Conservation (phyloP, 2,329 filamentous ascomycete genomes). For the Aspergillus sp. region DNA sequence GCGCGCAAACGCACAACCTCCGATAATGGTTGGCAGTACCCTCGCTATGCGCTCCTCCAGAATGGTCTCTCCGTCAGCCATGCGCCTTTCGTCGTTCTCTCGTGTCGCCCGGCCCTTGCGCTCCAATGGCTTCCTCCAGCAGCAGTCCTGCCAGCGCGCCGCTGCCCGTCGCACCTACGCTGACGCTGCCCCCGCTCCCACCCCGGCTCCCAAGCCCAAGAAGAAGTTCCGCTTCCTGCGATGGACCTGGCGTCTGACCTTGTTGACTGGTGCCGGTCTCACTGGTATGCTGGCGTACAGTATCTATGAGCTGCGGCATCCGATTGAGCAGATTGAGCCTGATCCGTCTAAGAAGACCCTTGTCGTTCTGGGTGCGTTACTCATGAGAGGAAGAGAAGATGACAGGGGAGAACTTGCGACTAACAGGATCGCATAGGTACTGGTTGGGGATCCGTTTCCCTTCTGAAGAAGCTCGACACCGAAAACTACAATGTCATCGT, state of each 20-base stretch:
- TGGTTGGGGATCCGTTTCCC: slow-evolving; percentile 91
- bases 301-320: slow-evolving; percentile 77
- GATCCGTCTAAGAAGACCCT: slow-evolving; percentile 94
- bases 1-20: slow-evolving; percentile 17
- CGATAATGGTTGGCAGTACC: slow-evolving; percentile 30
- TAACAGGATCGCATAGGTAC: slow-evolving; percentile 57
- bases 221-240: slow-evolving; percentile 63
- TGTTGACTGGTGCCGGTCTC: slow-evolving; percentile 64
- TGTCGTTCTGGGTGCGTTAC: slow-evolving; percentile 73
- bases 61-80: slow-evolving; percentile 24
- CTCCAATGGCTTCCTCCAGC: slow-evolving; percentile 14
- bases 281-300: slow-evolving; percentile 68
- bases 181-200: slow-evolving; percentile 38
- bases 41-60: slow-evolving; percentile 26
- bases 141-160: slow-evolving; percentile 25
- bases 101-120: slow-evolving; percentile 26
- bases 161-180: slow-evolving; percentile 45
- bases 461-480: slow-evolving; percentile 97
- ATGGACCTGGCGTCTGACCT: slow-evolving; percentile 78
- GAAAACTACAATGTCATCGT: slow-evolving; percentile 99
- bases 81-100: slow-evolving; percentile 31
- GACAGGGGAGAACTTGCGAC: slow-evolving; percentile 9
- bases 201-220: slow-evolving; percentile 37
- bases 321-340: slow-evolving; percentile 67
- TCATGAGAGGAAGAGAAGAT: slow-evolving; percentile 1